phyloP scores from a whole-genome alignment of 1,139 yeast genomes.

The Geotrichum aggregatum region DNA sequence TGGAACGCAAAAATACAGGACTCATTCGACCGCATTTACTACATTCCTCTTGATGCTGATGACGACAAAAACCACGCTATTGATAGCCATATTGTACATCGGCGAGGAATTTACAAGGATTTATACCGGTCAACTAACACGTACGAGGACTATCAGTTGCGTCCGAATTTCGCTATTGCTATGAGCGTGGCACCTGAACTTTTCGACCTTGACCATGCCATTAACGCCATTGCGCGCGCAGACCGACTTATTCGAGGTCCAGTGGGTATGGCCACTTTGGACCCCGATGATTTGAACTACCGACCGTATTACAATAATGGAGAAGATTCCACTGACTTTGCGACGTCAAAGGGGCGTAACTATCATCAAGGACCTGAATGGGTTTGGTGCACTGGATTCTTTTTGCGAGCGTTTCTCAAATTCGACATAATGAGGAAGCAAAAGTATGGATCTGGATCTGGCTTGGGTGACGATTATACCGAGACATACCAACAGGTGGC shows the following conservation, averaged over 20 bases:
- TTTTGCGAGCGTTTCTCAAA: slow-evolving; percentile 64
- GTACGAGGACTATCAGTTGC: slow-evolving; percentile 87
- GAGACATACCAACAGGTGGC: slow-evolving; percentile 45
- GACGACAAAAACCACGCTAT: slow-evolving; percentile 55
- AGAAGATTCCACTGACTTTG: slow-evolving; percentile 78
- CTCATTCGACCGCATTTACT: slow-evolving; percentile 75
- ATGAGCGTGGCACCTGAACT: slow-evolving; percentile 92
- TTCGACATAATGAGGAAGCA: slow-evolving; percentile 47
- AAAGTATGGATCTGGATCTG: slow-evolving; percentile 17
- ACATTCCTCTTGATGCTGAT: slow-evolving; percentile 59
- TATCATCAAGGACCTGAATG: slow-evolving; percentile 99
- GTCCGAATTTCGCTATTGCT: slow-evolving; percentile 91
- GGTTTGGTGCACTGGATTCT: slow-evolving; percentile 91
- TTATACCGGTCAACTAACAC: slow-evolving; percentile 74
- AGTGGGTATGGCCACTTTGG: slow-evolving; percentile 85
- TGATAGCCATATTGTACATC: slow-evolving; percentile 62
- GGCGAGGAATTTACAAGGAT: slow-evolving; percentile 94
- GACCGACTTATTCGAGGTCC: slow-evolving; percentile 79
- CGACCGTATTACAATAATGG: slow-evolving; percentile 82
- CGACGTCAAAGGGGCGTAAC: slow-evolving; percentile 91
- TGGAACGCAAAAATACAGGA: slow-evolving; percentile 71
- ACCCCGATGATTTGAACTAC: slow-evolving; percentile 87
- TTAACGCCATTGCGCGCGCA: slow-evolving; percentile 61
- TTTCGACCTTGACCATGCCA: slow-evolving; percentile 59
- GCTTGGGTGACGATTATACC: slow-evolving; percentile 21